Conservation (phyloP, 306 rosid species). For the Comarum palustre region DNA sequence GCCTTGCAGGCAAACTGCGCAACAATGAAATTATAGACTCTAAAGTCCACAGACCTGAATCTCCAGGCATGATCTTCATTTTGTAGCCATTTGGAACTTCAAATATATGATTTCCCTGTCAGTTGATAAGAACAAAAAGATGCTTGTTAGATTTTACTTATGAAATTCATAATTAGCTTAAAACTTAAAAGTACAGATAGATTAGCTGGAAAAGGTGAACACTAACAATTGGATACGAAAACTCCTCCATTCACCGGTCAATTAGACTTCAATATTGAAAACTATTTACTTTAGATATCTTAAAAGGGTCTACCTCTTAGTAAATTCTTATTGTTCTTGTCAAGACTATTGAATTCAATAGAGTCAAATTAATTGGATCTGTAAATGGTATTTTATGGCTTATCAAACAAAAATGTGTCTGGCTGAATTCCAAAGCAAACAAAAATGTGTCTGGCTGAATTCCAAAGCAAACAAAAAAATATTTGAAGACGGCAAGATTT, state of each 20-base stretch:
- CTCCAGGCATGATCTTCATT: conserved; percentile 59
- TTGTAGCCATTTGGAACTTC: conserved; percentile 88
- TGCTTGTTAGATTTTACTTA: conserved; percentile 12
- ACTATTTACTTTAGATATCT: neutral
- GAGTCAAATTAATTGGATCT: neutral
- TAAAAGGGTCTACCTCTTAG: neutral
- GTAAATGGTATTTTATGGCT: neutral
- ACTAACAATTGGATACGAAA: neutral
- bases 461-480: neutral
- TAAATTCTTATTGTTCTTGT: neutral
- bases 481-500: neutral
- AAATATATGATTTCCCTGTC: conserved; percentile 77
- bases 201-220: neutral
- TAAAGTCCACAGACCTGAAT: conserved; percentile 46
- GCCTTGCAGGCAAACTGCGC: neutral
- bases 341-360: neutral
- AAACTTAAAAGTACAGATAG: neutral
- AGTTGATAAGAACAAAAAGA: conserved; percentile 27
- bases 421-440: neutral
- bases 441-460: neutral
- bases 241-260: neutral
- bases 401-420: neutral
- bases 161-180: conserved; percentile 2
- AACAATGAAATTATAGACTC: neutral
- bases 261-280: neutral